A percentile compares a stretch with the other conserved stretches of the same genome.
Evolutionary conservation across 2,329 filamentous ascomycete genomes (phyloP).

Genomic region (Cadophora luteo-olivacea): DNA sequence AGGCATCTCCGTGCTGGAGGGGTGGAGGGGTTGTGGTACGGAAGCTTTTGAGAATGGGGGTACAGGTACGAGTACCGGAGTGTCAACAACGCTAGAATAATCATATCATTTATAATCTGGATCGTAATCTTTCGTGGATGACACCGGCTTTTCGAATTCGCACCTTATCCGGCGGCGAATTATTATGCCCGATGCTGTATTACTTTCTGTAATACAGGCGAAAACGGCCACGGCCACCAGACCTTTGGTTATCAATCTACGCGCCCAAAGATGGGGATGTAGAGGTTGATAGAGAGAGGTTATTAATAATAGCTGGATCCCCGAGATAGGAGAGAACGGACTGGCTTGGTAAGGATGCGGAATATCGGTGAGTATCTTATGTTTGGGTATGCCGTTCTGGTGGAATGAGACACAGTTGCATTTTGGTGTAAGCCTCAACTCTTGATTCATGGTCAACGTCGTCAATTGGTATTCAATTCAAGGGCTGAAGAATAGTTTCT

Average conservation of each 20-base stretch:
- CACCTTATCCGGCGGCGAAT: slow-evolving; percentile 12
- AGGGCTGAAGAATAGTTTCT: background rate
- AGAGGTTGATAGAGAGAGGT: background rate
- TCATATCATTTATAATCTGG: background rate
- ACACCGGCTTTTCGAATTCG: background rate
- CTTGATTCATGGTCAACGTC: background rate
- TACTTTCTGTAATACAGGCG: slow-evolving; percentile 5
- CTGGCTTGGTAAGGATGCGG: background rate
- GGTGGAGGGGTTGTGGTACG: background rate
- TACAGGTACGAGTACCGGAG: background rate
- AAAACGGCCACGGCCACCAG: background rate
- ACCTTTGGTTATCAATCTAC: background rate
- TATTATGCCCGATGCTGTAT: slow-evolving; percentile 20
- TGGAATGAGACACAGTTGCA: background rate
- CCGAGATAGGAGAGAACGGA: background rate
- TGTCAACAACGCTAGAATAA: background rate
- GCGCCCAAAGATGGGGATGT: background rate
- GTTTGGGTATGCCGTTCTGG: background rate
- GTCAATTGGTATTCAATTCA: background rate
- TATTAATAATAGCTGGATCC: background rate
- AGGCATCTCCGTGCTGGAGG: background rate
- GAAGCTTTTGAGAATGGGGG: background rate
- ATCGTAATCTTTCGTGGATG: background rate
- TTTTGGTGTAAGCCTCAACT: background rate
- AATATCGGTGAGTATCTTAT: background rate